Conservation (phyloP, 306 rosid species). For the Quercus alba region DNA sequence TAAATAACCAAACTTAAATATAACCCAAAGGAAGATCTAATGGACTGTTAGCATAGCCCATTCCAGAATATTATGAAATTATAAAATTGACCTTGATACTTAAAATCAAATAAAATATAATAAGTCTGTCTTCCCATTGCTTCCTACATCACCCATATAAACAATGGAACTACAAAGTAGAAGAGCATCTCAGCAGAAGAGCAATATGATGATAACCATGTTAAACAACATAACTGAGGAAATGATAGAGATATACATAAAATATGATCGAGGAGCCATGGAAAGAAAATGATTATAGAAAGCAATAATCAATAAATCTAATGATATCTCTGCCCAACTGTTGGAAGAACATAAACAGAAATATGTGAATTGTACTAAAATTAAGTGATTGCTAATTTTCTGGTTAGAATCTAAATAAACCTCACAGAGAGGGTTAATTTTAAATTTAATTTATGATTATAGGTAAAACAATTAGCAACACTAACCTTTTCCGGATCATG, state of each 20-base stretch:
- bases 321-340: neutral
- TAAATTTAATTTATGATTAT: neutral
- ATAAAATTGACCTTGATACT: no score
- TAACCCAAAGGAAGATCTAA: no score
- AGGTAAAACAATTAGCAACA: neutral
- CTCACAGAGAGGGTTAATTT: neutral
- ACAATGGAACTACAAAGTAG: neutral
- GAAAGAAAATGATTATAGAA: neutral
- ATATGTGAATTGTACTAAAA: neutral
- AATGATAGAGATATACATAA: neutral
- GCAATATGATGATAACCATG: neutral
- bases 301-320: neutral
- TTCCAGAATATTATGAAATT: no score
- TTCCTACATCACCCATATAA: neutral
- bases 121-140: no score
- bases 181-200: neutral
- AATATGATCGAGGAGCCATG: neutral
- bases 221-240: neutral
- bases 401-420: neutral
- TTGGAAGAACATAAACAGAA: neutral
- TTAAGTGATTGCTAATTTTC: neutral
- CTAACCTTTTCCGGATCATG: conserved; percentile 96
- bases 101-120: no score
- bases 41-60: no score
- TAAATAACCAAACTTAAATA: no score